Base-by-base conservation (phyloP, 1,139 yeast species). In the Yamadazyma songkhlaensis region DNA sequence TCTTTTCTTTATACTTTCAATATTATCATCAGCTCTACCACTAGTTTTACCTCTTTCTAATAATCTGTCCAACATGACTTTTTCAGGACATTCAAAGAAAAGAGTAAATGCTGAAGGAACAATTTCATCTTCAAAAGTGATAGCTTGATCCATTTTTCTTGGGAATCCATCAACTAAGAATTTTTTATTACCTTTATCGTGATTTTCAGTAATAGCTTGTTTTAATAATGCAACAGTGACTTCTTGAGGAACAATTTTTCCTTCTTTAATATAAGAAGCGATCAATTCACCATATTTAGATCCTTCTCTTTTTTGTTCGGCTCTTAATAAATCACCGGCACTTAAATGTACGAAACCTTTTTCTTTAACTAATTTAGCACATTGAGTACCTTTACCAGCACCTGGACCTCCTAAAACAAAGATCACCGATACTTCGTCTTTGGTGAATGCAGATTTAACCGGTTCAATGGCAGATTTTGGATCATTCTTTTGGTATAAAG, bases 121-220 rank as follows among this genome's bases (percentile, higher is more conserved):
- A 34, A 92, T 80, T 45, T 80, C 73, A 39, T 84, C 78, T 64
- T 92, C 98, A 59, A 92, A 92, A 25, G 92, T 85, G 35, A 85
- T 46, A 0, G 97, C 97, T 67, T 92, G 98, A 64, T 92, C 98
- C 97, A 92, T 90, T 60, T 90, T 88, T 59, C 98, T 77, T 29
- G 98, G 98, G 77, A 92, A 92, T 2, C 98, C 98, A 60, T 92
- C 98, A 39, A 92, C 79, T 53, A 92, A 67, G 59, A 90, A 92
- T 40, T 73, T 73, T 38, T 57, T 63, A 26, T 59, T 55, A 1
- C 95, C 95, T 25, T 67, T 55, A 11, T 59, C 53, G 39, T 63
- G 56, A 36, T 74, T 67, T 26, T 75, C 82, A 36, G 67, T 56
- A 63, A 92, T 89, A 9, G 96, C 96, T 46, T 84, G 82, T 51